These are phyloP conservation scores for Halenospora varia DNA, from an alignment of 495 filamentous ascomycete genomes.

Conservation along the genomic window DNA sequence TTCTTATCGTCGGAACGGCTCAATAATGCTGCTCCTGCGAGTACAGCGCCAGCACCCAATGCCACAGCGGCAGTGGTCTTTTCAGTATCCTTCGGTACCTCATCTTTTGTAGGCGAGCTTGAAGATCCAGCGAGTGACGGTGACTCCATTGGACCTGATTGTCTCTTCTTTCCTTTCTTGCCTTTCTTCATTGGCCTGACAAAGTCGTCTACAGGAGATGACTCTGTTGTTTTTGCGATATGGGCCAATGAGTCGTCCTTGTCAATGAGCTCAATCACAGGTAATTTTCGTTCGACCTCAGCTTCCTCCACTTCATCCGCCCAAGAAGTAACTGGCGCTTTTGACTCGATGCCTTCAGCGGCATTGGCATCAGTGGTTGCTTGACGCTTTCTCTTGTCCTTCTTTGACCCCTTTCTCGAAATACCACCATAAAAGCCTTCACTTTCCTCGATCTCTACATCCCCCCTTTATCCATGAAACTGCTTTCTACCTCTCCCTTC, in stretches of 20 bases:
- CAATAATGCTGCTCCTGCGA: slow-evolving; percentile 23
- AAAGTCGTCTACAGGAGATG: slow-evolving; percentile 18
- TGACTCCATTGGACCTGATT: slow-evolving; percentile 1
- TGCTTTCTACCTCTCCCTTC: background rate
- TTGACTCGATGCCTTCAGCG: background rate
- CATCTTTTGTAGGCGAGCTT: background rate
- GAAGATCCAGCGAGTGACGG: background rate
- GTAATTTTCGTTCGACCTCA: slow-evolving; percentile 15
- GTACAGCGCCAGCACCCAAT: slow-evolving; percentile 24
- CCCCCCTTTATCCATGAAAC: background rate
- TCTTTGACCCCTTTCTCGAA: slow-evolving; percentile 21
- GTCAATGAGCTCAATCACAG: slow-evolving; percentile 25
- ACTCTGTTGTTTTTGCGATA: slow-evolving; percentile 20
- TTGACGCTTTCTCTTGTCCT: slow-evolving; percentile 30
- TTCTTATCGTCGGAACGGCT: slow-evolving; percentile 25
- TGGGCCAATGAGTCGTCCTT: slow-evolving; percentile 23
- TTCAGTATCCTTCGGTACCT: slow-evolving; percentile 2
- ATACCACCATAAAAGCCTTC: slow-evolving; percentile 20
- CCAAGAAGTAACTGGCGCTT: slow-evolving; percentile 18
- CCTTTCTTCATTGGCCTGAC: slow-evolving; percentile 24
- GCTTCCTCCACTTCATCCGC: slow-evolving; percentile 26
- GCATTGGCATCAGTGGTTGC: slow-evolving; percentile 10
- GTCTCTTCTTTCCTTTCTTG: slow-evolving; percentile 23
- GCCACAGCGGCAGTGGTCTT: slow-evolving; percentile 1
- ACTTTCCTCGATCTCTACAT: slow-evolving; percentile 2